These are phyloP conservation scores for Vinca minor DNA, from an alignment of 257 asterid genomes.

Conservation along the genomic window DNA sequence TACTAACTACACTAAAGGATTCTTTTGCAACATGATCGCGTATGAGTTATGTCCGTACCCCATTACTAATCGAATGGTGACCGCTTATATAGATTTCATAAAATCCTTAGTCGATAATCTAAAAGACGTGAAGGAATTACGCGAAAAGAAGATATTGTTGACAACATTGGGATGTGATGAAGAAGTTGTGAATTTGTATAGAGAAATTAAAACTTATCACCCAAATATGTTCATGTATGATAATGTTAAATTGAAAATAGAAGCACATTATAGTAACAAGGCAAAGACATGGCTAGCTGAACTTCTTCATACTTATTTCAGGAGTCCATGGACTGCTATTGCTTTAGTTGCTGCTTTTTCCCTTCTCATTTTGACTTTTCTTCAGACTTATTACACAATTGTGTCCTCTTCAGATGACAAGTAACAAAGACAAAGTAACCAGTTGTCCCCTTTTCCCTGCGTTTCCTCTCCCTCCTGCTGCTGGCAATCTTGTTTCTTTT, in stretches of 20 bases:
- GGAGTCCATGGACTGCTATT: slow-evolving; percentile 17
- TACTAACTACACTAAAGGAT: slow-evolving; percentile 5
- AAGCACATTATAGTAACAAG: slow-evolving; percentile 5
- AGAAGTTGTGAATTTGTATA: slow-evolving; percentile 12
- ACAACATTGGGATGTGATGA: slow-evolving; percentile 26
- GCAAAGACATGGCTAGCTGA: slow-evolving; percentile 17
- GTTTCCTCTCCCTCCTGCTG: too few relatives aligned
- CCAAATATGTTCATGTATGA: background rate
- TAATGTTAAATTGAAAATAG: background rate
- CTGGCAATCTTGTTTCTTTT: too few relatives aligned
- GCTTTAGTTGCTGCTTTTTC: slow-evolving; percentile 9
- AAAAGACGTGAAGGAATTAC: slow-evolving; percentile 27
- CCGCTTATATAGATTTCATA: slow-evolving; percentile 25
- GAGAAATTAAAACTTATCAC: slow-evolving; percentile 4
- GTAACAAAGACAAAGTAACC: too few relatives aligned
- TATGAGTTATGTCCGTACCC: slow-evolving; percentile 19
- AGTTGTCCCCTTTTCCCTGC: too few relatives aligned
- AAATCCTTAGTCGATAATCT: slow-evolving; percentile 22
- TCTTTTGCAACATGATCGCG: slow-evolving; percentile 27
- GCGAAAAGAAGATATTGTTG: slow-evolving; percentile 19
- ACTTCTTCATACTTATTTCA: slow-evolving; percentile 11
- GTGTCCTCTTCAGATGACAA: background rate
- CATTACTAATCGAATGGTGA: background rate
- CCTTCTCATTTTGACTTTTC: background rate
- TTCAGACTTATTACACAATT: slow-evolving; percentile 10